phyloP scores from a whole-genome alignment of 352 stramenopile genomes.

The Aphanomyces cochlioides region DNA sequence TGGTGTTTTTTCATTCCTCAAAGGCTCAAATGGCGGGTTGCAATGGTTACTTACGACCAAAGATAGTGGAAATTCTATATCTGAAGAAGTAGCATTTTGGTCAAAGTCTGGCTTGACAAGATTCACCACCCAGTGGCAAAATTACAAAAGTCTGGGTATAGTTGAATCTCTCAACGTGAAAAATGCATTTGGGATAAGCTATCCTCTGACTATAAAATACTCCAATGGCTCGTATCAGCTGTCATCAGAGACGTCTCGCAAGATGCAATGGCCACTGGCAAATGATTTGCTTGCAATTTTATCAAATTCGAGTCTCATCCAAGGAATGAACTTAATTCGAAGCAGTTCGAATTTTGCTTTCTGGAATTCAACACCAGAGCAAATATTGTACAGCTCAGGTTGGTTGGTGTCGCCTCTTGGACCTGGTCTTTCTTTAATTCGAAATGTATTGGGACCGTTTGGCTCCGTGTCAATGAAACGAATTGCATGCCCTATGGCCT shows the following conservation, averaged over 20 bases:
- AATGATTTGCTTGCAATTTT: not conserved
- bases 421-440: not conserved
- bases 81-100: conserved; percentile 5
- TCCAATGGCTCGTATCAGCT: conserved; percentile 7
- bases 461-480: conserved; percentile 14
- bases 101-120: not conserved
- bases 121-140: conserved; percentile 22
- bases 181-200: conserved; percentile 13
- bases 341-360: not conserved
- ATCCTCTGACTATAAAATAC: conserved; percentile 1
- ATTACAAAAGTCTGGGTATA: conserved; percentile 21
- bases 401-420: not conserved
- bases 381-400: not conserved
- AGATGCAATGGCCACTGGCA: conserved; percentile 21
- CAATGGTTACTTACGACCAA: not conserved
- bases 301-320: not conserved
- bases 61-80: not conserved
- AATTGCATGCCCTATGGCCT: not conserved
- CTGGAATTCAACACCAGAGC: not conserved
- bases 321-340: not conserved
- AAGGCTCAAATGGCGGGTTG: not conserved
- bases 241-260: not conserved
- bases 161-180: conserved; percentile 16
- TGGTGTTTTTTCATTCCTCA: not conserved
- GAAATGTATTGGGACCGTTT: not conserved